Conservation (phyloP, 2,329 filamentous ascomycete species). For the Aureobasidium uvarum region DNA sequence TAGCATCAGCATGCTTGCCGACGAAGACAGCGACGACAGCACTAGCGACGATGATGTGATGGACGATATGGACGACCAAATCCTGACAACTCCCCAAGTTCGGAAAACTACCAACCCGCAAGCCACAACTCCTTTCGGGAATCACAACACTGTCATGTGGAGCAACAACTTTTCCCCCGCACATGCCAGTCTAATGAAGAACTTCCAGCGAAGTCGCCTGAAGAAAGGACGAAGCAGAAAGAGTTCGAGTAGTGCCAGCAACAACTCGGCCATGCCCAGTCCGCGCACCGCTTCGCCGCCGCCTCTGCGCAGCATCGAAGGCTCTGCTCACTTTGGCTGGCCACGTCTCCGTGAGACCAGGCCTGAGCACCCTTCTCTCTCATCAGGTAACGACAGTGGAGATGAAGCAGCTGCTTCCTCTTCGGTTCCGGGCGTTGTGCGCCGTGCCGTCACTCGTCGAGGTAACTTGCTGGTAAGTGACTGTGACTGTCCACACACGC, state of each 20-base stretch:
- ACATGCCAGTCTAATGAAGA: conserved; percentile 75
- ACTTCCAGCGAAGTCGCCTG: conserved; percentile 65
- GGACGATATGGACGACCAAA: conserved; percentile 61
- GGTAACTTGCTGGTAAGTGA: conserved; percentile 78
- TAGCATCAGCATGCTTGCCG: conserved; percentile 67
- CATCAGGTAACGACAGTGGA: conserved; percentile 74
- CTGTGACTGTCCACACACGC: conserved; percentile 36
- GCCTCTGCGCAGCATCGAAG: conserved; percentile 55
- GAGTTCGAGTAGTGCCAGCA: conserved; percentile 61
- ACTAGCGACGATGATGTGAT: conserved; percentile 61
- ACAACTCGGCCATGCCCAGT: conserved; percentile 64
- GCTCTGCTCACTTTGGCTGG: conserved; percentile 41
- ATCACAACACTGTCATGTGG: conserved; percentile 53
- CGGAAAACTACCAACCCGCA: conserved; percentile 55
- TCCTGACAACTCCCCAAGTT: conserved; percentile 78
- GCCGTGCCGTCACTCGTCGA: conserved; percentile 77
- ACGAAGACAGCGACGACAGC: conserved; percentile 62
- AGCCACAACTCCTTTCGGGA: conserved; percentile 46
- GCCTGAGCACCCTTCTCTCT: conserved; percentile 82
- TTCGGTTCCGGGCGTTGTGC: conserved; percentile 70
- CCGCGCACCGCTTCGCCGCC: conserved; percentile 77
- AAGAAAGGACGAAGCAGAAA: conserved; percentile 57
- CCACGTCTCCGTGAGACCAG: conserved; percentile 68
- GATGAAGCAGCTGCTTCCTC: conserved; percentile 58
- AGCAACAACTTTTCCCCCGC: conserved; percentile 66